Conservation (phyloP, 345 rosid genomes). For the Carallia brachiata region DNA sequence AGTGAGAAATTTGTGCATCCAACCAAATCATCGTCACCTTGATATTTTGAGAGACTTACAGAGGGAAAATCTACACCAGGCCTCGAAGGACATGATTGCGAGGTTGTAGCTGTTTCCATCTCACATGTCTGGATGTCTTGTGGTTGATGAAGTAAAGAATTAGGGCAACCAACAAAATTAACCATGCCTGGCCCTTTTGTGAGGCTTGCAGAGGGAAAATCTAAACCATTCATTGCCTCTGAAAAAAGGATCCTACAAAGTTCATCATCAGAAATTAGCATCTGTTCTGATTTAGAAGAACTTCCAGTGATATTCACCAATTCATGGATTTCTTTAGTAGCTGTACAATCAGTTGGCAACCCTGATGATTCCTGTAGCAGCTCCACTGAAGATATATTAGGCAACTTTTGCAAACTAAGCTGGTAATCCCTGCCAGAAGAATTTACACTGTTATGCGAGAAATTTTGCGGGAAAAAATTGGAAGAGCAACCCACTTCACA, state of each 20-base stretch:
- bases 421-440: constrained; percentile 44
- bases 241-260: constrained; percentile 76
- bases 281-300: constrained; percentile 43
- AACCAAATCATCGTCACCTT: constrained; percentile 34
- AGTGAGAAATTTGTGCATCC: constrained; percentile 36
- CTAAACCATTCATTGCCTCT: constrained; percentile 45
- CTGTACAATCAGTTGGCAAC: constrained; percentile 40
- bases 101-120: constrained; percentile 31
- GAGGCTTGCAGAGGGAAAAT: constrained; percentile 40
- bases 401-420: constrained; percentile 42
- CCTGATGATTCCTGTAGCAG: constrained; percentile 45
- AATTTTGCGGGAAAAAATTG: constrained; percentile 39
- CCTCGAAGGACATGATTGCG: constrained; percentile 42
- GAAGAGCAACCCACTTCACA: constrained; percentile 57
- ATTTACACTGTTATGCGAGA: constrained; percentile 38
- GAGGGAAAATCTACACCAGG: constrained; percentile 34
- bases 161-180: constrained; percentile 36
- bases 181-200: constrained; percentile 37
- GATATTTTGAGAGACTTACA: constrained; percentile 38
- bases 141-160: constrained; percentile 26
- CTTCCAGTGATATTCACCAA: constrained; percentile 31
- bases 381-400: constrained; percentile 48
- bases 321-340: constrained; percentile 44
- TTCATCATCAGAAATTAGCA: constrained; percentile 80
- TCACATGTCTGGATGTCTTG: constrained; percentile 42